Evolutionary conservation across 1,139 yeast genomes (phyloP).

Genomic region (Yamadazyma spencermartinsiae): DNA sequence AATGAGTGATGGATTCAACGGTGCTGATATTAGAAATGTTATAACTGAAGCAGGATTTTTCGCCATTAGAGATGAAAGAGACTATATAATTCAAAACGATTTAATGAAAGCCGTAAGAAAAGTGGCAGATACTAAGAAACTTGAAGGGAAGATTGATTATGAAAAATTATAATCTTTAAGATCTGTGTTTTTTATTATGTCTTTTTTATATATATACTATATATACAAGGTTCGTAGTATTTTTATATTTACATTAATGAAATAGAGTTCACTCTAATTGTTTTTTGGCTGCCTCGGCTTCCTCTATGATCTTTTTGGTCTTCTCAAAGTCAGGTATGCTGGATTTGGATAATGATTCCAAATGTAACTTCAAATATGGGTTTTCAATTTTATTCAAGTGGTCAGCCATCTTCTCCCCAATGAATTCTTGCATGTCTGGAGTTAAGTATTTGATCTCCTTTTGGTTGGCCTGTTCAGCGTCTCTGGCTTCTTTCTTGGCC

Average conservation of each 20-base stretch:
- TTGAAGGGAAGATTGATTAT: conserved; percentile 94
- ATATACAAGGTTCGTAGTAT: conserved; percentile 12
- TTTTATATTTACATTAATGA: conserved; percentile 4
- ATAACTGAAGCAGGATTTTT: conserved; percentile 99
- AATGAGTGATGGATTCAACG: conserved; percentile 98
- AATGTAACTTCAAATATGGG: conserved; percentile 39
- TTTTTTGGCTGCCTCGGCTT: conserved; percentile 4
- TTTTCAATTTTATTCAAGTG: conserved; percentile 46
- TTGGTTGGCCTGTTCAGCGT: conserved; percentile 3
- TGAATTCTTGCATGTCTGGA: conserved; percentile 64
- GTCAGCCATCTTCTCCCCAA: conserved; percentile 68
- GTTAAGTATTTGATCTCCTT: conserved; percentile 52
- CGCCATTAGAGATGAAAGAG: conserved; percentile 97
- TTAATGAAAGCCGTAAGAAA: conserved; percentile 97
- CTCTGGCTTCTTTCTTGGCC: conserved; percentile 46
- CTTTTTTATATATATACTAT: conserved; percentile 4
- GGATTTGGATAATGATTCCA: conserved; percentile 38
- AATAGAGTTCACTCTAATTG: not conserved
- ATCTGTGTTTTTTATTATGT: not conserved
- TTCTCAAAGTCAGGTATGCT: conserved; percentile 33
- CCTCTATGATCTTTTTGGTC: conserved; percentile 17
- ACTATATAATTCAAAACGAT: conserved; percentile 89
- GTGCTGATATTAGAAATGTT: conserved; percentile 97
- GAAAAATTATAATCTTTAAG: conserved; percentile 62
- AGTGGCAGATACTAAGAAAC: conserved; percentile 94